Conservation (phyloP, 2,329 filamentous ascomycete species). For the Dactylonectria macrodidyma region DNA sequence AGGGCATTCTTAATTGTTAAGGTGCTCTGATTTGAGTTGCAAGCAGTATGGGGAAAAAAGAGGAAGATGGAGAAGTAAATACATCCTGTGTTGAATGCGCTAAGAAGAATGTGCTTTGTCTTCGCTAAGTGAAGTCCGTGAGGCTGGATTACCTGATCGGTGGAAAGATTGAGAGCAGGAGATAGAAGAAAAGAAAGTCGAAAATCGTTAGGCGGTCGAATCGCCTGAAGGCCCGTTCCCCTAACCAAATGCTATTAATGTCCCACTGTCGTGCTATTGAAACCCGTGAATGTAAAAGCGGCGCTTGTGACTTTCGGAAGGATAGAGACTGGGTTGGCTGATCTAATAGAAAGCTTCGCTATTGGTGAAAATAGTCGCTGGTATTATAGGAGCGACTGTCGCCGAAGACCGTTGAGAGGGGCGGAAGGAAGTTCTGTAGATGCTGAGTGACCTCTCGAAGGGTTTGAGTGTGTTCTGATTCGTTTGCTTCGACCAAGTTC, state of each 20-base stretch:
- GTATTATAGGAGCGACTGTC: too few relatives aligned
- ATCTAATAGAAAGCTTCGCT: background rate
- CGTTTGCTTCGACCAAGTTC: too few relatives aligned
- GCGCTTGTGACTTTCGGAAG: background rate
- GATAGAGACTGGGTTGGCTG: background rate
- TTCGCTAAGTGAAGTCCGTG: background rate
- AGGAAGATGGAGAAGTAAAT: background rate
- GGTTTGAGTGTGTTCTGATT: too few relatives aligned
- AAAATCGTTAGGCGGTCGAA: background rate
- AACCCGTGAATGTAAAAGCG: background rate
- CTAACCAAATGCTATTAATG: background rate
- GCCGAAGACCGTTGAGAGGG: too few relatives aligned
- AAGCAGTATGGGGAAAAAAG: background rate
- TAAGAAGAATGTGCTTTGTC: background rate
- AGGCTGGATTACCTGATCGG: conserved; percentile 4
- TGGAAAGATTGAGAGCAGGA: background rate
- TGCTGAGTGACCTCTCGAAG: too few relatives aligned
- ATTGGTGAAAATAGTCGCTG: too few relatives aligned
- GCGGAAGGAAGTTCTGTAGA: too few relatives aligned
- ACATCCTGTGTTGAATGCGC: background rate
- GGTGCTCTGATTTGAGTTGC: too few relatives aligned
- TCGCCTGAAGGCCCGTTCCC: background rate
- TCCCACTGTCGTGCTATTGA: background rate
- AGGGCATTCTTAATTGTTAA: too few relatives aligned
- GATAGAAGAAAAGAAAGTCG: background rate